phyloP scores from a whole-genome alignment of 2,329 filamentous ascomycete genomes.

The Fusarium hainanense region DNA sequence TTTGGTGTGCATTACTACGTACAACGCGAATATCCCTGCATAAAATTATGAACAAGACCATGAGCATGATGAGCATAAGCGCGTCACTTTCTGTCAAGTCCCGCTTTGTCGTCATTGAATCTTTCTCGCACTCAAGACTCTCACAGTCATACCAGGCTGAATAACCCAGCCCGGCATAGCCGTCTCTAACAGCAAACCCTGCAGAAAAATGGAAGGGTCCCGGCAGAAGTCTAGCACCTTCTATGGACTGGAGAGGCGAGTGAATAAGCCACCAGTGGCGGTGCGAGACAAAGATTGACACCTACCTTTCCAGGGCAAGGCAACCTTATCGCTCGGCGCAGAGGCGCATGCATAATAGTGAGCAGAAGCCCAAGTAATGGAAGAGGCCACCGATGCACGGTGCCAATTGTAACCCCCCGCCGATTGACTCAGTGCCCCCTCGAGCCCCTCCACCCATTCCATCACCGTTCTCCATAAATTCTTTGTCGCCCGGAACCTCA shows the following conservation, averaged over 20 bases:
- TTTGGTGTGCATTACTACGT: background rate
- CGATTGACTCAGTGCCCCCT: constrained; percentile 53
- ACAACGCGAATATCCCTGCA: background rate
- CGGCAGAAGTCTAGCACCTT: constrained; percentile 47
- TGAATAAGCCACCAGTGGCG: constrained; percentile 39
- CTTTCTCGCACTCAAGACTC: background rate
- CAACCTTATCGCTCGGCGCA: constrained; percentile 26
- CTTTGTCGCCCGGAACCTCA: constrained; percentile 33
- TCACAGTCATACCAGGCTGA: constrained; percentile 22
- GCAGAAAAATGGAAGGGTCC: constrained; percentile 8
- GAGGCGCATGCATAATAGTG: constrained; percentile 19
- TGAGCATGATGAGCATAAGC: constrained; percentile 8
- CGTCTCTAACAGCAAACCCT: background rate
- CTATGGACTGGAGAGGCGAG: constrained; percentile 36
- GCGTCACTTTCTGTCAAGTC: constrained; percentile 25
- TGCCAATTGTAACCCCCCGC: constrained; percentile 45
- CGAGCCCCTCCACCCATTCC: constrained; percentile 46
- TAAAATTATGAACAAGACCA: background rate
- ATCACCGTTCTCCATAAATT: constrained; percentile 48
- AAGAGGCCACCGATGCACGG: constrained; percentile 39
- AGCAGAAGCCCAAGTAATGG: background rate
- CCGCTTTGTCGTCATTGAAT: constrained; percentile 38
- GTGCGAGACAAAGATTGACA: constrained; percentile 30
- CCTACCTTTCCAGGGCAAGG: constrained; percentile 8
- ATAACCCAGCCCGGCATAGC: constrained; percentile 20